phyloP scores from a whole-genome alignment of 176 grass and related monocot species.

The Ensete ventricosum region DNA sequence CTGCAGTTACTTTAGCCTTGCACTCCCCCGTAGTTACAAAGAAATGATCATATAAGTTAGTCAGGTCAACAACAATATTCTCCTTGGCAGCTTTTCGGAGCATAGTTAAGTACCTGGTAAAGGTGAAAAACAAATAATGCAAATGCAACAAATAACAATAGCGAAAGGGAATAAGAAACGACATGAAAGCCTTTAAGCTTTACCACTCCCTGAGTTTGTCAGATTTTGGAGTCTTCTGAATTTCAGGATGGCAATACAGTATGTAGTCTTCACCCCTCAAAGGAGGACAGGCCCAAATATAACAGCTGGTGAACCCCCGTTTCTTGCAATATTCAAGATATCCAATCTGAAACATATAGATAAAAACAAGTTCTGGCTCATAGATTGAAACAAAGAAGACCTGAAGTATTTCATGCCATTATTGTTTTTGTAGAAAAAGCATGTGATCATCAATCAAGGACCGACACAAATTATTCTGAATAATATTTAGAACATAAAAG shows the following conservation, averaged over 20 bases:
- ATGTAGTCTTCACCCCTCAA: constrained; percentile 99
- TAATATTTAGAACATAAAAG: no score
- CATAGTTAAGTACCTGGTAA: constrained; percentile 93
- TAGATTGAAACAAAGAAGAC: not conserved
- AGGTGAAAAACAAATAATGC: constrained; percentile 3
- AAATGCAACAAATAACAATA: constrained; percentile 8
- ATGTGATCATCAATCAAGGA: not conserved
- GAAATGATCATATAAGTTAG: constrained; percentile 95
- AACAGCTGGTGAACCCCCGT: constrained; percentile 98
- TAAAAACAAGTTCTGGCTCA: constrained; percentile 10
- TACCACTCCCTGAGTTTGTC: constrained; percentile 97
- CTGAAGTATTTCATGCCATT: not conserved
- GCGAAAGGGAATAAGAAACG: not conserved
- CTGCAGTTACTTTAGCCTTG: constrained; percentile 91
- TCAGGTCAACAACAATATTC: constrained; percentile 88
- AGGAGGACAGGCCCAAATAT: constrained; percentile 99
- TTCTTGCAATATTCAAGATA: constrained; percentile 99
- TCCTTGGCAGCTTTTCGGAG: constrained; percentile 84
- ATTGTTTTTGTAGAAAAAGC: not conserved
- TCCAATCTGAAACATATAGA: constrained; percentile 57
- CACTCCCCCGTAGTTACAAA: constrained; percentile 67
- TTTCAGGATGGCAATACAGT: constrained; percentile 99
- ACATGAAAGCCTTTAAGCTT: not conserved
- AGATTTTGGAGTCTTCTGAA: constrained; percentile 99
- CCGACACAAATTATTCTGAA: no score